Percentiles rank a stretch among this genome's conserved stretches.
phyloP scores from a whole-genome alignment of 306 rosid species.

The Potentilla sterilis region DNA sequence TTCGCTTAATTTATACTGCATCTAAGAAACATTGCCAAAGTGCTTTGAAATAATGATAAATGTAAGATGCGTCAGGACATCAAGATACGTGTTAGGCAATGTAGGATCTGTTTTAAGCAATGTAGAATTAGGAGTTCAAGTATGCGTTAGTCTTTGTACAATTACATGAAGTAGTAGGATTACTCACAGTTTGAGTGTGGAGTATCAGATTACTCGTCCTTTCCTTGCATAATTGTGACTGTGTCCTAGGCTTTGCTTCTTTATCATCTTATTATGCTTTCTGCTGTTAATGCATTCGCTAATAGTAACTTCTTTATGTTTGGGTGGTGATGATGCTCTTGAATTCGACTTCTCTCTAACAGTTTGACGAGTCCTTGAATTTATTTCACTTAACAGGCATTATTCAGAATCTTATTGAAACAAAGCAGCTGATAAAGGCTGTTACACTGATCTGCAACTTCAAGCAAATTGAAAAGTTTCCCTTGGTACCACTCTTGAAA shows the following conservation, averaged over 20 bases:
- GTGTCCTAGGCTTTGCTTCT: background rate
- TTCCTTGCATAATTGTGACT: background rate
- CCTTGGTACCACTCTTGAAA: conserved; percentile 36
- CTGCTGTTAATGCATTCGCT: background rate
- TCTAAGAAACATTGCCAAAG: background rate
- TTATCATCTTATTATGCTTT: too few species aligned
- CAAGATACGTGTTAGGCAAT: background rate
- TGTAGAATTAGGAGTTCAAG: background rate
- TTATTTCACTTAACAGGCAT: conserved; percentile 30
- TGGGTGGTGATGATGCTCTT: conserved; percentile 10
- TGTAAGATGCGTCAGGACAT: background rate
- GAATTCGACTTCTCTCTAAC: background rate
- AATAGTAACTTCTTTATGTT: background rate
- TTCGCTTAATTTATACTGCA: background rate
- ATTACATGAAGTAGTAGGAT: too few species aligned
- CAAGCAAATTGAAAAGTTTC: conserved; percentile 39
- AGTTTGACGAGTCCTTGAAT: conserved; percentile 1
- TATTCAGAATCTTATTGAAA: conserved; percentile 40
- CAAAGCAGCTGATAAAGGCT: conserved; percentile 43
- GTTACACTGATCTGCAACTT: conserved; percentile 51
- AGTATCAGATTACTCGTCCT: background rate
- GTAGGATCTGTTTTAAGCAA: too few species aligned
- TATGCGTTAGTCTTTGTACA: background rate
- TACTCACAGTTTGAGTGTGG: too few species aligned
- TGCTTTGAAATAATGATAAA: background rate